phyloP scores from a whole-genome alignment of 2,329 filamentous ascomycete genomes.

The Laburnicola sp. region DNA sequence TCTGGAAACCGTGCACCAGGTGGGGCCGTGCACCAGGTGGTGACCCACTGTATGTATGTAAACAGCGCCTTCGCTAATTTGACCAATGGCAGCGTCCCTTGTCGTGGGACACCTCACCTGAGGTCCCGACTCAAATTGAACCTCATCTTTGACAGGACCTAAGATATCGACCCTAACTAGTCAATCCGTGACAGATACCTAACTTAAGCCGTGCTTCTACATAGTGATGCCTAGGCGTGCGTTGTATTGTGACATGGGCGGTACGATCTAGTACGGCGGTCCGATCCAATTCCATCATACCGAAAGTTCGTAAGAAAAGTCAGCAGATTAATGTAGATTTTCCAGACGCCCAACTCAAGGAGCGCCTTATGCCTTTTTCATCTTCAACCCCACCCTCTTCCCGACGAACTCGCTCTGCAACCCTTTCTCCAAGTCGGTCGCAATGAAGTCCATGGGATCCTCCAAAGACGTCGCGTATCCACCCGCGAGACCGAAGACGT shows the following conservation, averaged over 20 bases:
- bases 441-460: conserved; percentile 4
- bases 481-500: conserved; percentile 2
- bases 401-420: conserved; percentile 2
- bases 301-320: conserved; percentile 2
- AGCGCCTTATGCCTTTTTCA: conserved; percentile 3
- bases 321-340: conserved; percentile 1
- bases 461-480: not conserved
- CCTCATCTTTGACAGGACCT: not conserved
- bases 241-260: not conserved
- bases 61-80: not conserved
- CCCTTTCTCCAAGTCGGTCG: conserved; percentile 1
- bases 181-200: not conserved
- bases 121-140: not conserved
- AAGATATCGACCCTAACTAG: not conserved
- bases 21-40: too few species aligned
- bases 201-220: not conserved
- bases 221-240: not conserved
- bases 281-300: not conserved
- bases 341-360: conserved; percentile 2
- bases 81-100: not conserved
- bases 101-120: not conserved
- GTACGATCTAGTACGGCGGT: not conserved
- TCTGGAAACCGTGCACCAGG: too few species aligned
- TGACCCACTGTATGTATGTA: not conserved
- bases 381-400: conserved; percentile 2